Evolutionary conservation across 2,329 filamentous ascomycete species (phyloP).

Genomic region (Ceratocystiopsis sp.): DNA sequence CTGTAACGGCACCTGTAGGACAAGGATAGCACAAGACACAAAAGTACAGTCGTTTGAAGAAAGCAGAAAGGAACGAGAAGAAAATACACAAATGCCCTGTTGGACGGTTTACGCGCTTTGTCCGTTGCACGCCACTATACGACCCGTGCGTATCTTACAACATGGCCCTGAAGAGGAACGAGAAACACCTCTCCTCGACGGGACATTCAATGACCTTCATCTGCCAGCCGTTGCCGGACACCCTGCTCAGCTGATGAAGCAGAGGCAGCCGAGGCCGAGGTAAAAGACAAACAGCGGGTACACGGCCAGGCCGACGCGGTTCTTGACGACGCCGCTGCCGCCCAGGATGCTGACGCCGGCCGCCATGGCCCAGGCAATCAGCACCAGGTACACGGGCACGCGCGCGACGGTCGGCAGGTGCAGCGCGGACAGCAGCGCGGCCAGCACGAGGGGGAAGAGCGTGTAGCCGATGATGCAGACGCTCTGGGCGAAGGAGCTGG

Average conservation of each 20-base stretch:
- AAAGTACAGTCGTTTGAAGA: too few species aligned
- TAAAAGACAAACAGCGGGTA: conserved; percentile 96
- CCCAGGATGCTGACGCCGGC: conserved; percentile 92
- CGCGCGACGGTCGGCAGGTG: conserved; percentile 62
- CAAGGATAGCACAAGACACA: too few species aligned
- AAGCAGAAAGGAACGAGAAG: too few species aligned
- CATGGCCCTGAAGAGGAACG: too few species aligned
- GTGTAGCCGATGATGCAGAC: conserved; percentile 98
- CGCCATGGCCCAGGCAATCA: conserved; percentile 84
- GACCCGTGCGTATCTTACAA: too few species aligned
- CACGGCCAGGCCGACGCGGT: conserved; percentile 82
- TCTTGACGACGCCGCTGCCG: conserved; percentile 88
- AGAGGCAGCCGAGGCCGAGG: conserved; percentile 77
- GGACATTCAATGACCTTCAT: too few species aligned
- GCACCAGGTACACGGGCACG: conserved; percentile 77
- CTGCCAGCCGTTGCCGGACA: too few species aligned
- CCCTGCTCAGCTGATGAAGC: conserved; percentile 86
- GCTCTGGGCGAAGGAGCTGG: conserved; percentile 90
- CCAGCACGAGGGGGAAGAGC: conserved; percentile 89
- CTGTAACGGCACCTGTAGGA: too few species aligned
- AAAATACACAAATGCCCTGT: too few species aligned
- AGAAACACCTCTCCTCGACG: too few species aligned
- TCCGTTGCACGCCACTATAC: too few species aligned
- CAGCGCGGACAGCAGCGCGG: conserved; percentile 73
- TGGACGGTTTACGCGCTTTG: too few species aligned